A percentile compares a stretch with the other conserved stretches of the same genome.
Conservation (phyloP, 208 protist genomes). For the Acanthamoeba culbertsoni region DNA sequence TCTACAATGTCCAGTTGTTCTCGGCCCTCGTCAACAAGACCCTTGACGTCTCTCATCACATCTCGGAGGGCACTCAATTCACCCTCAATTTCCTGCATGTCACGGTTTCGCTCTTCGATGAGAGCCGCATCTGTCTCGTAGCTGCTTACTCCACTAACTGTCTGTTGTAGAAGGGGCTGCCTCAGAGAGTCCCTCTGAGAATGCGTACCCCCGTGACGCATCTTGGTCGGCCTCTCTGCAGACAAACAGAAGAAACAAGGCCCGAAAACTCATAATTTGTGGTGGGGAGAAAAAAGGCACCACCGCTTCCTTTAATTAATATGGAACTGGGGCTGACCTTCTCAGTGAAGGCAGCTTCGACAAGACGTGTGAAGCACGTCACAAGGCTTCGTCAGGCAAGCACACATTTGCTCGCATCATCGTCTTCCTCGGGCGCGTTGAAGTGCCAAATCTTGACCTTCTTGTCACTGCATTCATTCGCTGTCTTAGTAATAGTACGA, state of each 20-base stretch:
- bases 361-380: too few relatives aligned
- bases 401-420: neutral
- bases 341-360: neutral
- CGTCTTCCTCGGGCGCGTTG: neutral
- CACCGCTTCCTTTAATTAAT: neutral
- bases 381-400: neutral
- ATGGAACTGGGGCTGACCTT: neutral
- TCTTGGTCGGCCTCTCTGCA: neutral
- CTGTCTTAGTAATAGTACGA: neutral
- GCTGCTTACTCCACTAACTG: neutral
- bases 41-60: neutral
- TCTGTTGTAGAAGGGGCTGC: conserved; percentile 12
- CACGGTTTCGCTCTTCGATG: neutral
- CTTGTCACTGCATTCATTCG: conserved; percentile 4
- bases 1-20: neutral
- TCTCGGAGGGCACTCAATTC: neutral
- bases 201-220: neutral
- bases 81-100: neutral
- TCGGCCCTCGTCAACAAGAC: neutral
- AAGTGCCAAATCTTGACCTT: conserved; percentile 47
- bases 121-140: conserved; percentile 7
- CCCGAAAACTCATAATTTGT: neutral
- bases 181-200: neutral
- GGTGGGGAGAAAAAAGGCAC: neutral
- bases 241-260: too few relatives aligned